Evolutionary conservation across 2,329 filamentous ascomycete species (phyloP).

Genomic region (Clarireedia monteithiana): DNA sequence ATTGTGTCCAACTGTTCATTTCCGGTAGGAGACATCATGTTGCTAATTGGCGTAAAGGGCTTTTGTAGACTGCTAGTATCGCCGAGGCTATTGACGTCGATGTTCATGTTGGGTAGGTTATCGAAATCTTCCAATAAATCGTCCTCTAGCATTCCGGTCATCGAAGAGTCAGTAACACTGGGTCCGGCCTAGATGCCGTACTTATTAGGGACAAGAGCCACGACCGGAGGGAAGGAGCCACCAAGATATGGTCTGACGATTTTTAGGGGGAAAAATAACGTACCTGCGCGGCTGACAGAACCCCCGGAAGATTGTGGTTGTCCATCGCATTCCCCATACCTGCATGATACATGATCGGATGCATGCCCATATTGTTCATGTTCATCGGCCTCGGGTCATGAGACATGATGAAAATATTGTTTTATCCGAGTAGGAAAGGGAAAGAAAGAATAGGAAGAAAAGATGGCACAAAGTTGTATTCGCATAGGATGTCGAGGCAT

Average conservation of each 20-base stretch:
- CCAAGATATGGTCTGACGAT: neutral
- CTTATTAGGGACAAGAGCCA: neutral
- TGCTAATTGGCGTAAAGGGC: constrained; percentile 23
- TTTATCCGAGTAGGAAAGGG: neutral
- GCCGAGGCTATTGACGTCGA: constrained; percentile 32
- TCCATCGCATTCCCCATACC: constrained; percentile 1
- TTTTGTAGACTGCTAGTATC: constrained; percentile 15
- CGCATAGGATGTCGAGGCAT: neutral
- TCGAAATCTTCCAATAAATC: constrained; percentile 33
- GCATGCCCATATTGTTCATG: constrained; percentile 20
- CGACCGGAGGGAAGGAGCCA: neutral
- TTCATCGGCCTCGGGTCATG: constrained; percentile 16
- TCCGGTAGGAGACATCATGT: constrained; percentile 15
- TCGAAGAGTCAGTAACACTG: constrained; percentile 24
- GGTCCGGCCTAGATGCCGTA: constrained; percentile 9
- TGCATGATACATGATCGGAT: constrained; percentile 21
- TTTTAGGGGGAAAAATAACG: neutral
- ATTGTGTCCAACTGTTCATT: constrained; percentile 13
- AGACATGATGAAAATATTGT: constrained; percentile 13
- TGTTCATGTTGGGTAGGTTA: constrained; percentile 35
- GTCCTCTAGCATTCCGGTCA: constrained; percentile 37
- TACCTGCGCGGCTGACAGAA: constrained; percentile 26
- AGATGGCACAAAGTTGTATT: neutral
- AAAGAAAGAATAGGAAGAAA: neutral
- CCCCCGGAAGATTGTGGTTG: constrained; percentile 2